Percentiles rank a stretch among this genome's conserved stretches.
phyloP scores from a whole-genome alignment of 805 yeast genomes.

The Hanseniaspora guilliermondii region DNA sequence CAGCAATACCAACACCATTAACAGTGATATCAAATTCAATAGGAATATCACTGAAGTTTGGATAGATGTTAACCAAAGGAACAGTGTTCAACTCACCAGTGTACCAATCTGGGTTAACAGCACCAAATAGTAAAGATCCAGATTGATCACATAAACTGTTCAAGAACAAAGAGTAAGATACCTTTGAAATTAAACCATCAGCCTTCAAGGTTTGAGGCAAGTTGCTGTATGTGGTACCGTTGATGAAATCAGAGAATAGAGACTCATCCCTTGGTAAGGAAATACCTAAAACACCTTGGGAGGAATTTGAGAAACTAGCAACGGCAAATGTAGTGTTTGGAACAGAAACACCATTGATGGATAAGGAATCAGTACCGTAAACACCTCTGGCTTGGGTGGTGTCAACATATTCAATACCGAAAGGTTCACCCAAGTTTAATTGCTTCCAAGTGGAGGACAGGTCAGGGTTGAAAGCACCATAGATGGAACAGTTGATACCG shows the following conservation, averaged over 20 bases:
- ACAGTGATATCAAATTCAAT: conserved; percentile 27
- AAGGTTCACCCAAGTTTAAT: conserved; percentile 26
- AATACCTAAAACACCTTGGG: conserved; percentile 39
- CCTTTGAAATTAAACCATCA: conserved; percentile 40
- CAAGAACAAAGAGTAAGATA: conserved; percentile 48
- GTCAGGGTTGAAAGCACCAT: conserved; percentile 30
- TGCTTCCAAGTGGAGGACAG: conserved; percentile 27
- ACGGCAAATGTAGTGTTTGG: conserved; percentile 27
- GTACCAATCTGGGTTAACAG: conserved; percentile 31
- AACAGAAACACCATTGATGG: conserved; percentile 23
- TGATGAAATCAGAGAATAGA: conserved; percentile 17
- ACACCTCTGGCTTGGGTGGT: conserved; percentile 36
- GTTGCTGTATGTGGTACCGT: conserved; percentile 38
- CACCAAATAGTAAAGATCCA: conserved; percentile 39
- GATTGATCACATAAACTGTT: conserved; percentile 30
- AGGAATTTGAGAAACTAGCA: conserved; percentile 27
- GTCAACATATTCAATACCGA: conserved; percentile 42
- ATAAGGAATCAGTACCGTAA: conserved; percentile 35
- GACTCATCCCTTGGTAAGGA: conserved; percentile 50
- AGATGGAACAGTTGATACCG: conserved; percentile 25
- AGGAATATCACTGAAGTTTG: conserved; percentile 15
- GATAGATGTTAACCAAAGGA: conserved; percentile 22
- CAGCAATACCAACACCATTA: conserved; percentile 26
- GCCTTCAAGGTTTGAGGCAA: conserved; percentile 44
- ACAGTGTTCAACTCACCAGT: conserved; percentile 26